A percentile compares a stretch with the other conserved stretches of the same genome.
Conservation (phyloP, 805 yeast species). For the Kazachstania psychrophila region DNA sequence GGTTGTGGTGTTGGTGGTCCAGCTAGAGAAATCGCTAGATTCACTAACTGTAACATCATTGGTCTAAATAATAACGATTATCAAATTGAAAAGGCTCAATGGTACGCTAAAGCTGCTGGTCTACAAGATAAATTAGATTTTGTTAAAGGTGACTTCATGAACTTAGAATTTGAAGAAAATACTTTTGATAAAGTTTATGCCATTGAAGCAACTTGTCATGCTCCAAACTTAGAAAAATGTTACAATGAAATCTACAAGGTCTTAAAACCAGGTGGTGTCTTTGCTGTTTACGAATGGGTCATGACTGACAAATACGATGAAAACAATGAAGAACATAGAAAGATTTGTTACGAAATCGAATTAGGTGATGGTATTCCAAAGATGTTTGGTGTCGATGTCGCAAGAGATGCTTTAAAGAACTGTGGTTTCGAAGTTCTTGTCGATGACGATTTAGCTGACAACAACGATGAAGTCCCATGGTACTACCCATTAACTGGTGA, state of each 20-base stretch:
- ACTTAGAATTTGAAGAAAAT: slow-evolving; percentile 88
- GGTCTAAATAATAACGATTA: slow-evolving; percentile 97
- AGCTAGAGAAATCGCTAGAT: slow-evolving; percentile 89
- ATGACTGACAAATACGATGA: slow-evolving; percentile 93
- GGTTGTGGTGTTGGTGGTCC: slow-evolving; percentile 99
- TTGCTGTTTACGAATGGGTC: slow-evolving; percentile 99
- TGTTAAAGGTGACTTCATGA: slow-evolving; percentile 98
- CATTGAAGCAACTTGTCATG: slow-evolving; percentile 97
- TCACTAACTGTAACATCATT: slow-evolving; percentile 76
- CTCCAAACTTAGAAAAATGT: slow-evolving; percentile 93
- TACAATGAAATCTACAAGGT: slow-evolving; percentile 90
- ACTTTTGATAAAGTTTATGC: slow-evolving; percentile 95
- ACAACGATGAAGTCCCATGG: slow-evolving; percentile 87
- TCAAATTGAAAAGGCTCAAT: slow-evolving; percentile 84
- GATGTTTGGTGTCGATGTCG: slow-evolving; percentile 81
- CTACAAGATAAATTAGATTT: slow-evolving; percentile 68
- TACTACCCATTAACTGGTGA: slow-evolving; percentile 95
- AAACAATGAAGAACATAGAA: slow-evolving; percentile 78
- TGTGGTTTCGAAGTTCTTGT: slow-evolving; percentile 81
- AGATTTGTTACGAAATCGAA: slow-evolving; percentile 93
- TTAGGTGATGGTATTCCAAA: slow-evolving; percentile 98
- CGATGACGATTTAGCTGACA: slow-evolving; percentile 75
- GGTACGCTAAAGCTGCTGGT: slow-evolving; percentile 58
- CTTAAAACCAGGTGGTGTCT: slow-evolving; percentile 93
- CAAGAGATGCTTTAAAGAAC: slow-evolving; percentile 70